Conservation (phyloP, 768 basidiomycete species). For the Mycena indigotica region DNA sequence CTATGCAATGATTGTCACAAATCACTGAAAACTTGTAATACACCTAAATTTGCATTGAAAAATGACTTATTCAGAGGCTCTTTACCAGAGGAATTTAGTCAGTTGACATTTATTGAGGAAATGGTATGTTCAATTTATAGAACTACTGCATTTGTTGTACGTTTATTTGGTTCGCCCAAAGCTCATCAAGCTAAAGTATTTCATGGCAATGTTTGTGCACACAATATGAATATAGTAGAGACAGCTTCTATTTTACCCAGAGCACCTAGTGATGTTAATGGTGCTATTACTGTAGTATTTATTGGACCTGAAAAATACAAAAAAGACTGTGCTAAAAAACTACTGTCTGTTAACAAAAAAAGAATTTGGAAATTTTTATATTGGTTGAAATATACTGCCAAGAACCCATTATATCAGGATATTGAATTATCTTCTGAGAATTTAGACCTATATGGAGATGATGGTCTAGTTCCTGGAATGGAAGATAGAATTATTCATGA, state of each 20-base stretch:
- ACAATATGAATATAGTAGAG: not conserved
- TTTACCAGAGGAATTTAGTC: not conserved
- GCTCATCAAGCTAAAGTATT: not conserved
- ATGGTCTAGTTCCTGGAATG: not conserved
- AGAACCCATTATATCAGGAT: not conserved
- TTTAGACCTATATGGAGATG: not conserved
- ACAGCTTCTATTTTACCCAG: not conserved
- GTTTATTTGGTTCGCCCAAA: not conserved
- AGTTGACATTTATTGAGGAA: not conserved
- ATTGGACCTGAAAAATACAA: not conserved
- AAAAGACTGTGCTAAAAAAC: not conserved
- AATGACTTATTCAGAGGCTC: not conserved
- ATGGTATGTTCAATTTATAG: not conserved
- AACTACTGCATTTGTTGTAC: not conserved
- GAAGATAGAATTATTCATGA: not conserved
- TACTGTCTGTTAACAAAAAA: not conserved
- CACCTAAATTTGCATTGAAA: not conserved
- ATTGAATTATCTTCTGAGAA: not conserved
- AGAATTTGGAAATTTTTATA: not conserved
- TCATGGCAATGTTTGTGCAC: not conserved
- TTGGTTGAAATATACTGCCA: not conserved
- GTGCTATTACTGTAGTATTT: not conserved
- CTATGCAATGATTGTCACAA: not conserved
- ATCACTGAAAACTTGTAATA: not conserved
- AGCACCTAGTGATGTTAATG: not conserved